These are phyloP conservation scores for Allium cepa DNA, from an alignment of 106 monocot species.

Conservation along the genomic window DNA sequence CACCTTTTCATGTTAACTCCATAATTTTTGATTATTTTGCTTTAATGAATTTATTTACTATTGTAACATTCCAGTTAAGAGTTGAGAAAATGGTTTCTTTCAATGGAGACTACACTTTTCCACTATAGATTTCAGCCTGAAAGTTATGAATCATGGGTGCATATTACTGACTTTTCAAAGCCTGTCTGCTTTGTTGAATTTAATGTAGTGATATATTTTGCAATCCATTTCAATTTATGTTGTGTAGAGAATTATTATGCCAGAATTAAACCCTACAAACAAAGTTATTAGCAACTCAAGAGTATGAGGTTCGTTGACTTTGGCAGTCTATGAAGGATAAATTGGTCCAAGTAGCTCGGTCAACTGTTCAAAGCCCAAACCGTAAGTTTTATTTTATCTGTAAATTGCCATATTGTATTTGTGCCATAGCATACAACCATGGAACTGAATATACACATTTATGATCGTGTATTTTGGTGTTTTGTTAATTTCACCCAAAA, in stretches of 20 bases:
- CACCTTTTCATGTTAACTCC: background rate
- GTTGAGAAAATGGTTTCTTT: constrained; percentile 85
- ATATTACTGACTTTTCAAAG: background rate
- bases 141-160: constrained; percentile 66
- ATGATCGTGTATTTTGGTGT: too few species aligned
- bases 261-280: constrained; percentile 70
- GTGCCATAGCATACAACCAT: too few species aligned
- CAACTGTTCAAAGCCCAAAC: constrained; percentile 46
- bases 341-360: constrained; percentile 66
- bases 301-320: constrained; percentile 66
- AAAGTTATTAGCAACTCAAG: constrained; percentile 57
- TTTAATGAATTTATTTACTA: background rate
- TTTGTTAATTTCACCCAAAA: too few species aligned
- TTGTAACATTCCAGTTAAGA: constrained; percentile 49
- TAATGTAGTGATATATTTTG: too few species aligned
- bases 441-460: too few species aligned
- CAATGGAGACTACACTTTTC: constrained; percentile 75
- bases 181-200: too few species aligned
- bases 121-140: constrained; percentile 64
- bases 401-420: too few species aligned
- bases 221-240: background rate
- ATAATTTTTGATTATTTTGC: constrained; percentile 1
- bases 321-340: constrained; percentile 68
- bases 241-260: constrained; percentile 57
- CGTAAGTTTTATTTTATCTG: constrained; percentile 20